A percentile compares a stretch with the other conserved stretches of the same genome.
Evolutionary conservation across 1,284 basidiomycete genomes (phyloP).

Genomic region (Ganoderma resinaceum): DNA sequence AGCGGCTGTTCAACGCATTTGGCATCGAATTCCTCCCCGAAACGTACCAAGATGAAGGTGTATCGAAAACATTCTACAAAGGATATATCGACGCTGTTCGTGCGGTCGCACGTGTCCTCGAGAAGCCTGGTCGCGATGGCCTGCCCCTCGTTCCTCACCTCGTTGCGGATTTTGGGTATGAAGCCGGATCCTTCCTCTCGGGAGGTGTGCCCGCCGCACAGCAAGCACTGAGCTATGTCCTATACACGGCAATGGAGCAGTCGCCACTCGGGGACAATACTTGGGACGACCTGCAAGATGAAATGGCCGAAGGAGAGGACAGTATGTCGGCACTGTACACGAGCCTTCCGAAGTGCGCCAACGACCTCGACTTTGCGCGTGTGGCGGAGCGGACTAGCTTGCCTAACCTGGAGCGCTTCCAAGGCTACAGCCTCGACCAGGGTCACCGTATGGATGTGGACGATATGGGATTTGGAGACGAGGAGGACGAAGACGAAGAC

Average conservation of each 20-base stretch:
- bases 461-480: not conserved
- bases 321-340: not conserved
- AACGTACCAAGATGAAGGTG: not conserved
- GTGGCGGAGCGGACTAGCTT: constrained; percentile 16
- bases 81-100: not conserved
- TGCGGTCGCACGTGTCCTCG: not conserved
- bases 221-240: constrained; percentile 22
- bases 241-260: constrained; percentile 17
- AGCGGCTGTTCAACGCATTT: not conserved
- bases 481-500: not conserved
- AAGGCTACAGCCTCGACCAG: not conserved
- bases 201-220: constrained; percentile 10
- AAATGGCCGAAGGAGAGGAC: constrained; percentile 5
- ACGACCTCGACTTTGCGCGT: constrained; percentile 22
- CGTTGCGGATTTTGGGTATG: not conserved
- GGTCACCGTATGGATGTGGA: not conserved
- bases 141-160: not conserved
- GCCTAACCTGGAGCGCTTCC: not conserved
- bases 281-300: constrained; percentile 15
- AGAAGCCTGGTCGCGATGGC: not conserved
- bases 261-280: constrained; percentile 20
- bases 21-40: not conserved
- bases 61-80: not conserved
- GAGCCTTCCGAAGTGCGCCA: constrained; percentile 15
- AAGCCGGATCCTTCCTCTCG: not conserved